Percentiles rank a stretch among this genome's conserved stretches.
phyloP scores from a whole-genome alignment of 441 rosid species.

The Arabidopsis hybrid region DNA sequence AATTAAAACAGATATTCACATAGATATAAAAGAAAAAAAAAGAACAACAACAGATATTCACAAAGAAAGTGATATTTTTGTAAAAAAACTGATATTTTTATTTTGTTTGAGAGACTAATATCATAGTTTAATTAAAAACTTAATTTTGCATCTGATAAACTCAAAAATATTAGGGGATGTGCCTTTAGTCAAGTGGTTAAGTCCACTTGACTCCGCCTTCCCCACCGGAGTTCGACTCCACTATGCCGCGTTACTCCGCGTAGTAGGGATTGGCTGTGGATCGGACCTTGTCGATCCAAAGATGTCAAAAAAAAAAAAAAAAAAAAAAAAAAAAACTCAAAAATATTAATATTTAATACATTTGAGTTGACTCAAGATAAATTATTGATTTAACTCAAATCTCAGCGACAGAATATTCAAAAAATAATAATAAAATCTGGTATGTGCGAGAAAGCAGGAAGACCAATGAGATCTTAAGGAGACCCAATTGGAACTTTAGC shows the following conservation, averaged over 20 bases:
- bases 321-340: too few species aligned
- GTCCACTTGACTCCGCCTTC: too few species aligned
- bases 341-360: not conserved
- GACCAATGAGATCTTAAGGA: constrained; percentile 33
- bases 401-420: not conserved
- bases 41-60: too few species aligned
- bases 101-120: not conserved
- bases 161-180: too few species aligned
- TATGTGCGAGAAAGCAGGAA: constrained; percentile 24
- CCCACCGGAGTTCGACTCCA: too few species aligned
- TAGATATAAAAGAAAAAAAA: too few species aligned
- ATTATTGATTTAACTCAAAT: not conserved
- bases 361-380: constrained; percentile 5
- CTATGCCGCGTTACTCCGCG: too few species aligned
- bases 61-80: not conserved
- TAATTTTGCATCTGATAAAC: not conserved
- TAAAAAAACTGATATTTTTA: too few species aligned
- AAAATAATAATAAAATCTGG: not conserved
- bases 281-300: too few species aligned
- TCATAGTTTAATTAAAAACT: not conserved
- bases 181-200: too few species aligned
- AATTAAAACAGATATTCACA: not conserved
- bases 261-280: too few species aligned
- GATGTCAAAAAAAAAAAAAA: too few species aligned
- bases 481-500: constrained; percentile 5